Base-by-base conservation (phyloP, 768 basidiomycete genomes). In the Russula lepida region DNA sequence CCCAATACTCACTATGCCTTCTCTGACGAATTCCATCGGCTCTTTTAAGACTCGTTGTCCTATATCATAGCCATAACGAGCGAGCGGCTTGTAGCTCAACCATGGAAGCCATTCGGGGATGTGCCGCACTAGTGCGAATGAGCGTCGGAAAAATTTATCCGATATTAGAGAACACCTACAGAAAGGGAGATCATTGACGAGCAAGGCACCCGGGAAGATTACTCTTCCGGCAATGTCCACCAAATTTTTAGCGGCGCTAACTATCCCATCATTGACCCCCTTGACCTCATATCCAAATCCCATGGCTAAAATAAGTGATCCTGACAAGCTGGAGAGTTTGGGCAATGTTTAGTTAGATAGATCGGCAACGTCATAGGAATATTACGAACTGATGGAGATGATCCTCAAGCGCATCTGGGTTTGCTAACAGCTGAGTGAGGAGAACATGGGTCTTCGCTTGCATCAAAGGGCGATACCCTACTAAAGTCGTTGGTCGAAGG, bases 181-280 rank as follows among this genome's bases (percentile, higher is more conserved):
- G 3, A 60, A 46, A 1, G 63, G 63, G 41, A 64, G 13, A n/a
- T 51, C 33, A 35, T 64, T 64, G 32, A 64, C 59, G 9, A 64
- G 53, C 28, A 60, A 39, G 17, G 37, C 54, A 28, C 58, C 63
- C 1, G 58, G 59, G 2, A 61, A 54, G 1, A 27, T n/a, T 4
- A 25, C 5, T 46, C 15, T 9, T 25, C 43, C 15, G 2, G 23
- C 30, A 32, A 60, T 12, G 6, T 32, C 6, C 7, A 35, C 15
- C 35, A 47, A 21, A 6, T 60, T 4, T 19, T 23, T 39, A n/a
- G 60, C 54, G 7, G 15, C 32, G 2, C 21, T 13, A 13, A 61
- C n/a, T 25, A 33, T 61, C 23, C 23, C 15, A 12, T 61, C 60
- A 32, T 51, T 4, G 2, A 9, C 28, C 6, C 23, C 60, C 15